phyloP scores from a whole-genome alignment of 1,284 basidiomycete genomes.

The Ustilago loliicola region DNA sequence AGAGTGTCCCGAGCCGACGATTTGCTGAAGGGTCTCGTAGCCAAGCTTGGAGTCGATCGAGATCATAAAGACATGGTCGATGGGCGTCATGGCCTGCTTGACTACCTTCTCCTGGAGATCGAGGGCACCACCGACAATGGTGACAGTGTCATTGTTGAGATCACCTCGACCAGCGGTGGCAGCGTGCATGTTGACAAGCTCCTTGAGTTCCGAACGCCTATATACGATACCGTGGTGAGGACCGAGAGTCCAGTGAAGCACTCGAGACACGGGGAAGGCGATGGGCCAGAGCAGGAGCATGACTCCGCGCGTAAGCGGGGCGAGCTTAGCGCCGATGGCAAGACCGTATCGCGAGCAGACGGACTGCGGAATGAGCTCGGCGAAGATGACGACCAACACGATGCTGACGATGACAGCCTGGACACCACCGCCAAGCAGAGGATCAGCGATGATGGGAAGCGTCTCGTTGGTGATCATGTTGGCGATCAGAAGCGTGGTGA shows the following conservation, averaged over 20 bases:
- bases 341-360: constrained; percentile 72
- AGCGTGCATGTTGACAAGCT: constrained; percentile 81
- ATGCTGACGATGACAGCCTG: constrained; percentile 74
- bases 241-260: constrained; percentile 69
- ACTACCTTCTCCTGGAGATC: constrained; percentile 81
- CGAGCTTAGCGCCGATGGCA: constrained; percentile 69
- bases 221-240: constrained; percentile 70
- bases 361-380: constrained; percentile 87
- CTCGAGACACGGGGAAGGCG: constrained; percentile 69
- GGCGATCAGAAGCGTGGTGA: constrained; percentile 69
- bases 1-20: constrained; percentile 84
- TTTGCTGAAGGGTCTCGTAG: constrained; percentile 80
- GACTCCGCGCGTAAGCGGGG: constrained; percentile 65
- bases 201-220: constrained; percentile 76
- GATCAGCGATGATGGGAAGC: constrained; percentile 89
- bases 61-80: constrained; percentile 79
- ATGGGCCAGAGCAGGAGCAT: constrained; percentile 69
- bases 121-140: constrained; percentile 81
- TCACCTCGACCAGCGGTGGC: constrained; percentile 75
- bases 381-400: constrained; percentile 76
- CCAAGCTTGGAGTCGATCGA: constrained; percentile 83
- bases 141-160: constrained; percentile 80
- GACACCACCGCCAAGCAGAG: constrained; percentile 85
- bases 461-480: constrained; percentile 73
- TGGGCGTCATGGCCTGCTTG: constrained; percentile 83